phyloP scores from a whole-genome alignment of 1,139 yeast species.

The Lodderomyces pseudojiufengensis region DNA sequence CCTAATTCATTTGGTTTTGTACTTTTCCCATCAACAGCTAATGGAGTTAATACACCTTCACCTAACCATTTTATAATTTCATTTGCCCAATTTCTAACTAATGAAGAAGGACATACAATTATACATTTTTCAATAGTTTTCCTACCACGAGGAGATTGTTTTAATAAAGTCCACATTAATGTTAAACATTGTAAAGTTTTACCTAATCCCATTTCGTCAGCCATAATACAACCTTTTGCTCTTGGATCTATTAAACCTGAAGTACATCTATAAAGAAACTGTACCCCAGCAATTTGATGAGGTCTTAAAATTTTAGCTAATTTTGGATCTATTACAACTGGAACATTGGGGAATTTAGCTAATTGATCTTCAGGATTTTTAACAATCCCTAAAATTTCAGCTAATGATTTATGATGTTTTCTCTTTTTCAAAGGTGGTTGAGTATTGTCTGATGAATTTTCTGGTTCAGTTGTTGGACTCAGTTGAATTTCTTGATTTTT shows the following conservation, averaged over 20 bases:
- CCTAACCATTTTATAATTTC: constrained; percentile 96
- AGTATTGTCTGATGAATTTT: constrained; percentile 14
- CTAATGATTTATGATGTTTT: constrained; percentile 58
- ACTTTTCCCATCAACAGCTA: constrained; percentile 88
- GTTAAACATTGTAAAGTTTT: constrained; percentile 92
- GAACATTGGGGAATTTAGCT: constrained; percentile 72
- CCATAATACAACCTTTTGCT: constrained; percentile 98
- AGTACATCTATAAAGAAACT: constrained; percentile 84
- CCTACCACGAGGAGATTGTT: constrained; percentile 87
- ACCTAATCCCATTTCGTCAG: constrained; percentile 98
- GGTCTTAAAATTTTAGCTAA: constrained; percentile 84
- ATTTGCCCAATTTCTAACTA: constrained; percentile 97
- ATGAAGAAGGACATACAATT: constrained; percentile 92
- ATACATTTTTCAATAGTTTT: constrained; percentile 85
- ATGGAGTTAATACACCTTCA: constrained; percentile 79
- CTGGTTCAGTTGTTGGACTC: constrained; percentile 9
- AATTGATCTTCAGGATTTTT: constrained; percentile 46
- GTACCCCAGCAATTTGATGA: constrained; percentile 95
- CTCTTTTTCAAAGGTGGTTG: constrained; percentile 17
- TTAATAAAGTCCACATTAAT: constrained; percentile 87
- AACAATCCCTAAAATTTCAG: constrained; percentile 76
- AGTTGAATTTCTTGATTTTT: neutral
- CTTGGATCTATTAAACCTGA: constrained; percentile 82
- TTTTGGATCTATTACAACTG: constrained; percentile 93
- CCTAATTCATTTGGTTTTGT: constrained; percentile 67